Conservation (phyloP, 2,329 filamentous ascomycete genomes). For the Lachnellula willkommii region DNA sequence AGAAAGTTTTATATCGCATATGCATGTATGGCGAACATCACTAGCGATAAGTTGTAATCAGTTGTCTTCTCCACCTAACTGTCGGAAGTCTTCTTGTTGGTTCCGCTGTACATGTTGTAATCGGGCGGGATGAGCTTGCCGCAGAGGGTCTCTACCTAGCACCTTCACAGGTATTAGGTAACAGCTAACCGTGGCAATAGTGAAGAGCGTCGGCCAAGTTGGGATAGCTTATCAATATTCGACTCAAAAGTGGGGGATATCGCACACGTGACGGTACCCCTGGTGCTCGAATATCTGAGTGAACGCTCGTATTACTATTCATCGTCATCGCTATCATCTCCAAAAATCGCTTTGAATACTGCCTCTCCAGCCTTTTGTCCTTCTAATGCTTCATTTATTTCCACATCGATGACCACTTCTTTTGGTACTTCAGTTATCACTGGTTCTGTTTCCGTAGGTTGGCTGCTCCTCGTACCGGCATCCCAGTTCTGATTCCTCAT, state of each 20-base stretch:
- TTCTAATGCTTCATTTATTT: conserved; percentile 74
- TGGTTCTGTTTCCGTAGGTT: neutral
- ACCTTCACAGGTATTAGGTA: neutral
- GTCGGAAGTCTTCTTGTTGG: conserved; percentile 2
- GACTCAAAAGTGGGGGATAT: conserved; percentile 1
- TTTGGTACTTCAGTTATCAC: conserved; percentile 9
- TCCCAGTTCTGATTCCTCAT: conserved; percentile 35
- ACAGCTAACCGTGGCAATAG: neutral
- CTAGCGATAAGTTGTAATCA: neutral
- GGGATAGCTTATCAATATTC: neutral
- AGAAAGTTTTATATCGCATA: neutral
- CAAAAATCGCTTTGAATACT: conserved; percentile 90
- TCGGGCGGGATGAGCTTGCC: neutral
- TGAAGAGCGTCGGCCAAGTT: neutral
- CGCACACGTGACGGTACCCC: neutral
- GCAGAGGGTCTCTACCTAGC: neutral
- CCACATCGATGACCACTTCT: conserved; percentile 54
- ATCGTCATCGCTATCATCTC: conserved; percentile 69
- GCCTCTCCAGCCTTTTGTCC: conserved; percentile 69
- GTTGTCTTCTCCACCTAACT: neutral
- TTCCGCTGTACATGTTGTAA: neutral
- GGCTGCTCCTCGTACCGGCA: neutral
- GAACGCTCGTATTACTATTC: neutral
- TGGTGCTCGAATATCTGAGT: neutral
- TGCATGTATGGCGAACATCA: neutral